Conservation (phyloP, 2,329 filamentous ascomycete genomes). For the Colletotrichum echinochloae region DNA sequence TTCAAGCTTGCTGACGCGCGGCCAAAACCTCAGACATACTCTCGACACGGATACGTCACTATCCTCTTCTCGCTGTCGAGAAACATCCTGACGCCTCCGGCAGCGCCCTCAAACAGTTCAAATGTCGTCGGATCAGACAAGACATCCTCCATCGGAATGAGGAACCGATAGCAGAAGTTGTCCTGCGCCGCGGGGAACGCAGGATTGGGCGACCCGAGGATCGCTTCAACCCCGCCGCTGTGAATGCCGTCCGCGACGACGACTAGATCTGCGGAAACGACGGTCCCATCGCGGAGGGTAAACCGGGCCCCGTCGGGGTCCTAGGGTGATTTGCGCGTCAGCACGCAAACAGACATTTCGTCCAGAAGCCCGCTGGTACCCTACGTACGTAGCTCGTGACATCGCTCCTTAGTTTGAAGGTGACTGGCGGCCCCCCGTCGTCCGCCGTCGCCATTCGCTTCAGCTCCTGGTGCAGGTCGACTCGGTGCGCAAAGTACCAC, state of each 20-base stretch:
- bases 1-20: background rate
- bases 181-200: slow-evolving; percentile 46
- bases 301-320: slow-evolving; percentile 45
- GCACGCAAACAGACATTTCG: background rate
- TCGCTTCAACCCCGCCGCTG: slow-evolving; percentile 46
- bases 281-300: slow-evolving; percentile 46
- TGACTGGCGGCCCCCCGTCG: slow-evolving; percentile 45
- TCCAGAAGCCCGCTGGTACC: slow-evolving; percentile 14
- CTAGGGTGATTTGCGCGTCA: slow-evolving; percentile 32
- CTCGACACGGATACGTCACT: slow-evolving; percentile 51
- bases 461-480: slow-evolving; percentile 54
- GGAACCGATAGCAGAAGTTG: slow-evolving; percentile 54
- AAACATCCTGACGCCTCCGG: slow-evolving; percentile 39
- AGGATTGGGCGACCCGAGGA: slow-evolving; percentile 47
- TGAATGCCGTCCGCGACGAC: slow-evolving; percentile 61
- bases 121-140: slow-evolving; percentile 46
- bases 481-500: slow-evolving; percentile 52
- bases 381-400: slow-evolving; percentile 48
- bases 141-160: slow-evolving; percentile 49
- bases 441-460: slow-evolving; percentile 49
- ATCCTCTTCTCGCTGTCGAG: slow-evolving; percentile 44
- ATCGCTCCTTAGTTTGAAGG: slow-evolving; percentile 43
- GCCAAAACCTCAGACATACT: slow-evolving; percentile 43
- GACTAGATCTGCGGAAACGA: slow-evolving; percentile 52
- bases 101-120: slow-evolving; percentile 34